phyloP scores from a whole-genome alignment of 192 early-diverging fungal genomes.

The Phycomyces nitens region DNA sequence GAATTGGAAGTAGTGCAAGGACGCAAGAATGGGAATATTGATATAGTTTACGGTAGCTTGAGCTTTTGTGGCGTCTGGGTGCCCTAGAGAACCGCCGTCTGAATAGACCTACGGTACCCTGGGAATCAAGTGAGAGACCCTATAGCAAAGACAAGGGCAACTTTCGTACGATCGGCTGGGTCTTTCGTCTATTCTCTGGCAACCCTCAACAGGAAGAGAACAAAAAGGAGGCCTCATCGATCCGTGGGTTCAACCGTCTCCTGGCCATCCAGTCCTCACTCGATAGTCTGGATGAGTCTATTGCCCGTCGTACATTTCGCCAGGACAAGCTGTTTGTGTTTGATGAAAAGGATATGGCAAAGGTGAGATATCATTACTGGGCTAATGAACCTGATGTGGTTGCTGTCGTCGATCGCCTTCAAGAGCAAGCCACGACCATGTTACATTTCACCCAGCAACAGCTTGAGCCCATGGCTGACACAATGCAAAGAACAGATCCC shows the following conservation, averaged over 20 bases:
- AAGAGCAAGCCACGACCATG: slow-evolving; percentile 23
- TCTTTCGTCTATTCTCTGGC: slow-evolving; percentile 58
- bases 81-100: slow-evolving; percentile 46
- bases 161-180: slow-evolving; percentile 56
- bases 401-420: slow-evolving; percentile 36
- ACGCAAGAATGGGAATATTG: too few relatives aligned
- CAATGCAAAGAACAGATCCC: too few relatives aligned
- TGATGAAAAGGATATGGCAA: slow-evolving; percentile 44
- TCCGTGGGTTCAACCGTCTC: slow-evolving; percentile 57
- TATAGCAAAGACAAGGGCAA: slow-evolving; percentile 44
- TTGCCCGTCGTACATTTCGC: slow-evolving; percentile 48
- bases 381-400: slow-evolving; percentile 42
- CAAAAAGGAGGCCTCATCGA: slow-evolving; percentile 51
- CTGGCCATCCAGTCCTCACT: slow-evolving; percentile 59
- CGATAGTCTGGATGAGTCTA: slow-evolving; percentile 54
- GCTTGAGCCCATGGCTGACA: slow-evolving; percentile 7
- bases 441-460: slow-evolving; percentile 1
- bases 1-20: too few relatives aligned
- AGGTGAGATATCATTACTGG: slow-evolving; percentile 53
- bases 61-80: slow-evolving; percentile 54
- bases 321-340: slow-evolving; percentile 46
- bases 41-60: slow-evolving; percentile 33
- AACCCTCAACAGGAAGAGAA: slow-evolving; percentile 57
- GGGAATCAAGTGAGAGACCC: slow-evolving; percentile 50
- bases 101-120: slow-evolving; percentile 50